Conservation (phyloP, 1,284 basidiomycete genomes). For the Amylostereum areolatum region DNA sequence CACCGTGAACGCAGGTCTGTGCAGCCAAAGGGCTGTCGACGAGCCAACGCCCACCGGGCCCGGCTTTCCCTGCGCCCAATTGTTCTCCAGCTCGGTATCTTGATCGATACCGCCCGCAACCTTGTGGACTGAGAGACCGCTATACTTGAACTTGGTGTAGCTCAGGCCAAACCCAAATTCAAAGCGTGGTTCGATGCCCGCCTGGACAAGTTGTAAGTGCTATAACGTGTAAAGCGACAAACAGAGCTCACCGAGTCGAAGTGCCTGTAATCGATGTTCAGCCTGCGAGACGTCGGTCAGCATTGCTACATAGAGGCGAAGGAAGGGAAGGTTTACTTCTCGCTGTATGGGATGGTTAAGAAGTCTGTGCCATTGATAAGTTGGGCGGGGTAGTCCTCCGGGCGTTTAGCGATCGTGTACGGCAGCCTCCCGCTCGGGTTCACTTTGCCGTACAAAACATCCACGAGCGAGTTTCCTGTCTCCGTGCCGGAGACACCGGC, state of each 20-base stretch:
- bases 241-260: slow-evolving; percentile 57
- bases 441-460: slow-evolving; percentile 64
- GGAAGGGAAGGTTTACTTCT: slow-evolving; percentile 35
- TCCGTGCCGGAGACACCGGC: slow-evolving; percentile 73
- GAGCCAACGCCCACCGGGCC: slow-evolving; percentile 43
- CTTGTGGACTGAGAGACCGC: slow-evolving; percentile 38
- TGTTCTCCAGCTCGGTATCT: slow-evolving; percentile 32
- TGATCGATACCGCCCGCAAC: slow-evolving; percentile 27
- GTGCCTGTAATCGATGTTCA: slow-evolving; percentile 74
- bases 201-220: slow-evolving; percentile 7
- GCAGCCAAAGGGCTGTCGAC: slow-evolving; percentile 57
- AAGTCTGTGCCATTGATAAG: slow-evolving; percentile 43
- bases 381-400: slow-evolving; percentile 61
- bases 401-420: slow-evolving; percentile 73
- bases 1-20: slow-evolving; percentile 53
- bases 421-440: slow-evolving; percentile 76
- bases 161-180: slow-evolving; percentile 84
- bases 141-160: slow-evolving; percentile 77
- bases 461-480: slow-evolving; percentile 69
- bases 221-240: background rate
- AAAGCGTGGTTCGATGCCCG: slow-evolving; percentile 54
- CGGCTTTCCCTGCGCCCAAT: slow-evolving; percentile 50
- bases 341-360: slow-evolving; percentile 56
- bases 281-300: slow-evolving; percentile 17
- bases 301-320: background rate